Conservation (phyloP, 345 rosid genomes). For the Hibiscus mutabilis region DNA sequence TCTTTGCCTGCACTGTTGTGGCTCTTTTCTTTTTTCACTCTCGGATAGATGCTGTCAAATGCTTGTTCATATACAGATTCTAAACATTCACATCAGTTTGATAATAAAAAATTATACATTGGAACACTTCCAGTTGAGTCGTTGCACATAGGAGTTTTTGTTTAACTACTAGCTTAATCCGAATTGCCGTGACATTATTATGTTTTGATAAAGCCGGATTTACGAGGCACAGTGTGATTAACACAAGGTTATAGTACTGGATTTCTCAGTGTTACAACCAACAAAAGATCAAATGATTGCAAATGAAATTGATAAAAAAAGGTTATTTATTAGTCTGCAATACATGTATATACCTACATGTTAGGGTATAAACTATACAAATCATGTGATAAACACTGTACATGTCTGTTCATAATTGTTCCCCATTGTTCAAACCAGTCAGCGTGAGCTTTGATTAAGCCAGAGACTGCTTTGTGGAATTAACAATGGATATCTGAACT, state of each 20-base stretch:
- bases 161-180: neutral
- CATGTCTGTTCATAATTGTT: neutral
- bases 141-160: neutral
- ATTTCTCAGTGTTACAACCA: too few species aligned
- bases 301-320: too few species aligned
- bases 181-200: neutral
- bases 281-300: too few species aligned
- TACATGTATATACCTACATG: too few species aligned
- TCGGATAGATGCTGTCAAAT: neutral
- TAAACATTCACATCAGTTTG: neutral
- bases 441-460: conserved; percentile 16
- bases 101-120: too few species aligned
- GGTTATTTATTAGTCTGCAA: too few species aligned
- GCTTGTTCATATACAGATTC: neutral
- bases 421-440: neutral
- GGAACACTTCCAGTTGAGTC: neutral
- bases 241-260: too few species aligned
- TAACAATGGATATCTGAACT: conserved; percentile 41
- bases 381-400: neutral
- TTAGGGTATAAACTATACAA: neutral
- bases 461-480: conserved; percentile 25
- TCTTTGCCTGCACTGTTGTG: too few species aligned
- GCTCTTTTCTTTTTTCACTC: neutral
- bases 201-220: neutral
- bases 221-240: neutral